Conservation (phyloP, 1,139 yeast species). For the Geotrichum australiense region DNA sequence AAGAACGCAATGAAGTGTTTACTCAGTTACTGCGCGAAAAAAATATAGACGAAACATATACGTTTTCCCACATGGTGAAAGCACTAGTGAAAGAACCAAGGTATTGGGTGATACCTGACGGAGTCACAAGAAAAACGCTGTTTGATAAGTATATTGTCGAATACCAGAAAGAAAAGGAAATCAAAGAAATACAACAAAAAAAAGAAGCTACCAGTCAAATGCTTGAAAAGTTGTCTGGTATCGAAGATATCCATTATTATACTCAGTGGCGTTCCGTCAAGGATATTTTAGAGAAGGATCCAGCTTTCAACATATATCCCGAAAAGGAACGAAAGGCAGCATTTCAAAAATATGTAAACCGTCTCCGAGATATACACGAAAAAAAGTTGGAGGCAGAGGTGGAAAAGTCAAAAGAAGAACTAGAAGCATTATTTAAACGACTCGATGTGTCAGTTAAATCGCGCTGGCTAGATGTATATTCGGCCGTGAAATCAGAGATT, state of each 20-base stretch:
- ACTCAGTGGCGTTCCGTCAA: conserved; percentile 64
- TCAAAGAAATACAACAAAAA: conserved; percentile 42
- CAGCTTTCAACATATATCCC: conserved; percentile 43
- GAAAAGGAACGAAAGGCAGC: conserved; percentile 33
- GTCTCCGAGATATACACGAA: conserved; percentile 40
- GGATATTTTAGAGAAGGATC: conserved; percentile 50
- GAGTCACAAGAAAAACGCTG: conserved; percentile 51
- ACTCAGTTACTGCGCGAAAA: conserved; percentile 45
- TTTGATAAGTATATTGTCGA: conserved; percentile 60
- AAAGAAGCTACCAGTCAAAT: conserved; percentile 54
- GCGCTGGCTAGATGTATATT: conserved; percentile 44
- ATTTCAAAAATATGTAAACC: conserved; percentile 44
- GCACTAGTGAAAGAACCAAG: conserved; percentile 50
- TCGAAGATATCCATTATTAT: conserved; percentile 43
- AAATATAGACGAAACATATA: conserved; percentile 66
- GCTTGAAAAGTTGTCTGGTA: conserved; percentile 40
- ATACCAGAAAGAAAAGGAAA: conserved; percentile 40
- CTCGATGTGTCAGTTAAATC: conserved; percentile 33
- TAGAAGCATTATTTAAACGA: conserved; percentile 25
- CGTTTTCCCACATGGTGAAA: conserved; percentile 64
- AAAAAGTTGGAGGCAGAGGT: conserved; percentile 22
- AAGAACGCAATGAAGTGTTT: conserved; percentile 44
- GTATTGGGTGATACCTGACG: conserved; percentile 64
- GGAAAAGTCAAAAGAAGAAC: conserved; percentile 22
- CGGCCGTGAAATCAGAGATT: conserved; percentile 40